Conservation (phyloP, 768 basidiomycete species). For the Pleurotus djamor region DNA sequence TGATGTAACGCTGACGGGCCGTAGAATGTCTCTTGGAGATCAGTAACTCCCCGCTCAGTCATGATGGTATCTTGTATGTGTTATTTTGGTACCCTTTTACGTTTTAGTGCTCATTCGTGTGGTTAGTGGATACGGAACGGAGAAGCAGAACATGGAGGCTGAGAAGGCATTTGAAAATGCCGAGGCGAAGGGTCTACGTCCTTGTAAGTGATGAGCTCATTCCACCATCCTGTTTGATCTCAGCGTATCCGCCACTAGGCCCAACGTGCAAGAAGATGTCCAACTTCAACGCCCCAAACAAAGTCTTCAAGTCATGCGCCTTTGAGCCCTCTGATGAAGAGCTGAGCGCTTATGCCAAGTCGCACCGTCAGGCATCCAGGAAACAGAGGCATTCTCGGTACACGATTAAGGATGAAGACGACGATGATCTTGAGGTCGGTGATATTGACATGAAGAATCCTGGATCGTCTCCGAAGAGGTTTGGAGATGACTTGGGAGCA, state of each 20-base stretch:
- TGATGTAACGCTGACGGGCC: neutral
- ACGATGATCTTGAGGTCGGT: conserved; percentile 11
- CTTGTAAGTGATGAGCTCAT: conserved; percentile 40
- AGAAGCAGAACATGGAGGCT: conserved; percentile 24
- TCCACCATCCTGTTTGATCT: neutral
- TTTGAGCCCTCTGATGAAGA: conserved; percentile 71
- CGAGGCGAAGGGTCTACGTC: conserved; percentile 58
- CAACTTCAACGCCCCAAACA: conserved; percentile 40
- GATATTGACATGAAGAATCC: conserved; percentile 16
- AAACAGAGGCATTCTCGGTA: conserved; percentile 5
- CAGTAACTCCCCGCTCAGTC: conserved; percentile 46
- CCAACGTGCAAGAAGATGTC: conserved; percentile 69
- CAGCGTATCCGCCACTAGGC: conserved; percentile 32
- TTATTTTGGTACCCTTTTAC: neutral
- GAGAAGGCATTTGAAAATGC: conserved; percentile 53
- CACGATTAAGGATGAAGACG: conserved; percentile 17
- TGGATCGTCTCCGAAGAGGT: conserved; percentile 21
- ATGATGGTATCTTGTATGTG: conserved; percentile 60
- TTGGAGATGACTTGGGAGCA: conserved; percentile 27
- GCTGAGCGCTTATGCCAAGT: conserved; percentile 36
- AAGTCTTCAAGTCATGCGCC: conserved; percentile 59
- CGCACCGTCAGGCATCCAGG: conserved; percentile 22
- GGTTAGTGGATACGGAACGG: conserved; percentile 43
- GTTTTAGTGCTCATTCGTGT: neutral
- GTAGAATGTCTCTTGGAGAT: conserved; percentile 58